These are phyloP conservation scores for Chlorella vulgaris DNA, from an alignment of 139 green algal species.

Conservation along the genomic window DNA sequence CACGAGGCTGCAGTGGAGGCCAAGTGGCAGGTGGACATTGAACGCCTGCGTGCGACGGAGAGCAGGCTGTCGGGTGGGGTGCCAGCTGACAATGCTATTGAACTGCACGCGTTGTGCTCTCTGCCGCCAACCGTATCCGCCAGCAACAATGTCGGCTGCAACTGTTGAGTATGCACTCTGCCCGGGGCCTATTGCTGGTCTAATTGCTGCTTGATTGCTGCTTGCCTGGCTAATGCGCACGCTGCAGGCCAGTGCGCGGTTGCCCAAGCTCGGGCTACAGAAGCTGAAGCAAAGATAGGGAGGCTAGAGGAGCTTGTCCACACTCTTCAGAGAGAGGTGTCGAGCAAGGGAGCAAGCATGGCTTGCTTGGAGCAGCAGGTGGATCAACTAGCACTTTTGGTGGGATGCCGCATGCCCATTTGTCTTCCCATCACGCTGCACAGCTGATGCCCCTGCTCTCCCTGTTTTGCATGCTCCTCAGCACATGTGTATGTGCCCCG, in stretches of 20 bases:
- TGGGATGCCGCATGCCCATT: not conserved
- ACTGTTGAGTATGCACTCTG: too few relatives aligned
- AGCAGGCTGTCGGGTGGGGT: not conserved
- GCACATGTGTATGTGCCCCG: too few relatives aligned
- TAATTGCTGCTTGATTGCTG: not conserved
- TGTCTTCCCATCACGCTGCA: too few relatives aligned
- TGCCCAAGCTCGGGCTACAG: not conserved
- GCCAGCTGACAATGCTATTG: not conserved
- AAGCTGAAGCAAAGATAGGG: not conserved
- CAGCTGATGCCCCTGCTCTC: too few relatives aligned
- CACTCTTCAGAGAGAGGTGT: constrained; percentile 32
- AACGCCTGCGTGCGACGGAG: not conserved
- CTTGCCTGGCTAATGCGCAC: not conserved
- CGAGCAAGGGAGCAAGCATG: constrained; percentile 4
- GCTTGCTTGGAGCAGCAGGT: constrained; percentile 35
- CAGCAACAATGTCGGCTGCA: too few relatives aligned
- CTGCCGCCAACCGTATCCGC: too few relatives aligned
- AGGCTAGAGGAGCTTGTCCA: constrained; percentile 20
- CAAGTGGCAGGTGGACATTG: constrained; percentile 8
- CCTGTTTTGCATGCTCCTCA: too few relatives aligned
- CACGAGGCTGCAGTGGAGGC: constrained; percentile 27
- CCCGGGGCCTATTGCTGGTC: too few relatives aligned
- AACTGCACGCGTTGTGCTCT: too few relatives aligned
- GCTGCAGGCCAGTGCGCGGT: not conserved
- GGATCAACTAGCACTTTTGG: not conserved